Evolutionary conservation across 495 filamentous ascomycete species (phyloP).

Genomic region (Rostrohypoxylon terebratum): DNA sequence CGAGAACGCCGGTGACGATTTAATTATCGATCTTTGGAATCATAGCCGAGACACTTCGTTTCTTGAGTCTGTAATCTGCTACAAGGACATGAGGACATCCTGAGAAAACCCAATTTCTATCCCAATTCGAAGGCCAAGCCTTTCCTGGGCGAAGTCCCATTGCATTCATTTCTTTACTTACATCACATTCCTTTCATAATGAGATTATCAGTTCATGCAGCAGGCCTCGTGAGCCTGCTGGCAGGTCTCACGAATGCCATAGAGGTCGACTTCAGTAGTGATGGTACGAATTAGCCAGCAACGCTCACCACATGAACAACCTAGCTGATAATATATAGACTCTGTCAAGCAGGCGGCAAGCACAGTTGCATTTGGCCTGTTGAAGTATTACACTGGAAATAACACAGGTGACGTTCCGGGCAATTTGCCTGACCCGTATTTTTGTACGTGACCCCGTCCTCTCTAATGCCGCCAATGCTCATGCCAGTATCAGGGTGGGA

Average conservation of each 20-base stretch:
- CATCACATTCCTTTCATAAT: slow-evolving; percentile 39
- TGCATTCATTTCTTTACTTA: slow-evolving; percentile 8
- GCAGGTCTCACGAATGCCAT: slow-evolving; percentile 40
- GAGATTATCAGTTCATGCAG: slow-evolving; percentile 29
- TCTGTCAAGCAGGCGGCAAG: slow-evolving; percentile 58
- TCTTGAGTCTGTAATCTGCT: background rate
- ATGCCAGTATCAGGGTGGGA: slow-evolving; percentile 70
- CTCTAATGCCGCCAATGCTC: slow-evolving; percentile 3
- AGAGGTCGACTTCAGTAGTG: slow-evolving; percentile 35
- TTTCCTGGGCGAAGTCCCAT: slow-evolving; percentile 27
- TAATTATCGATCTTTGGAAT: background rate
- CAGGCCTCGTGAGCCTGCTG: slow-evolving; percentile 45
- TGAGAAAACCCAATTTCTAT: slow-evolving; percentile 15
- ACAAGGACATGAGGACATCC: slow-evolving; percentile 35
- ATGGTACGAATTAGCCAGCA: slow-evolving; percentile 15
- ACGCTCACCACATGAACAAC: background rate
- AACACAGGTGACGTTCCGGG: slow-evolving; percentile 76
- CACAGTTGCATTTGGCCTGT: slow-evolving; percentile 59
- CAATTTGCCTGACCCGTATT: slow-evolving; percentile 80
- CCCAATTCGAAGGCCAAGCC: slow-evolving; percentile 34
- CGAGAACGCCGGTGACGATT: slow-evolving; percentile 9
- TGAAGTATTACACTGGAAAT: slow-evolving; percentile 76
- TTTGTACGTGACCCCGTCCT: slow-evolving; percentile 58
- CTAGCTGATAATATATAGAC: slow-evolving; percentile 40
- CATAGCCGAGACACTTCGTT: slow-evolving; percentile 6